Evolutionary conservation across 768 basidiomycete species (phyloP), one percentile per base, ranked within the genome.

Genomic region (Leccinum rimulosum): DNA sequence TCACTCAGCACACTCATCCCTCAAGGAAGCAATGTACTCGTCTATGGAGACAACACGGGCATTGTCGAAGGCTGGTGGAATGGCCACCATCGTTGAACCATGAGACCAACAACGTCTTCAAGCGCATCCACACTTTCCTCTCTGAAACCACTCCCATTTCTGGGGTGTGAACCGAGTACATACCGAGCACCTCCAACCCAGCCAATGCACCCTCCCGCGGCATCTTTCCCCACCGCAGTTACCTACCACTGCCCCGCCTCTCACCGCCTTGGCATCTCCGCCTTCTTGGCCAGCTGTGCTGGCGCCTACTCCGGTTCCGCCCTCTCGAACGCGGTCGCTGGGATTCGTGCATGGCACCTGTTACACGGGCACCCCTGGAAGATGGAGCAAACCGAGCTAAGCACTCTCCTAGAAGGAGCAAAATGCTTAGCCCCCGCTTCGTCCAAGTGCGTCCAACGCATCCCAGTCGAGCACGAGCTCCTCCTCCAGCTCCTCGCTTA

Each of bases 271-370:
- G 22, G 22, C 15, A 9, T 43, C 15, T 6, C 12, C 0, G 14
- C 40, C 17, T 43, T 43, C n/a, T n/a, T 43, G 1, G 40, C 40
- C 15, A 19, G n/a, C 15, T 43, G n/a, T 3, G n/a, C 56, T 10
- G 56, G 50, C 0, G 8, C 56, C 1, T 78, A 78, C 53, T 60
- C 78, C 0, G 70, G 69, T 0, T 60, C 57, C 8, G 66, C 77
- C 0, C 61, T 82, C 0, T 36, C 54, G 1, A 81, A 80, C 65
- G 80, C 77, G 54, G n/a, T 80, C 0, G 61, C 62, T 1, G 78
- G 75, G 0, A 47, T 84, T 0, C 61, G 73, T 0, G 79, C 81
- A 1, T 84, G 81, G 82, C 81, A 84, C 60, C 65, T 76, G 0
- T 54, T 83, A 0, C 56, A 61, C 40, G 8, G 19, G 3, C 5